Evolutionary conservation across 495 filamentous ascomycete species (phyloP).

Genomic region (Xylaria grammica): DNA sequence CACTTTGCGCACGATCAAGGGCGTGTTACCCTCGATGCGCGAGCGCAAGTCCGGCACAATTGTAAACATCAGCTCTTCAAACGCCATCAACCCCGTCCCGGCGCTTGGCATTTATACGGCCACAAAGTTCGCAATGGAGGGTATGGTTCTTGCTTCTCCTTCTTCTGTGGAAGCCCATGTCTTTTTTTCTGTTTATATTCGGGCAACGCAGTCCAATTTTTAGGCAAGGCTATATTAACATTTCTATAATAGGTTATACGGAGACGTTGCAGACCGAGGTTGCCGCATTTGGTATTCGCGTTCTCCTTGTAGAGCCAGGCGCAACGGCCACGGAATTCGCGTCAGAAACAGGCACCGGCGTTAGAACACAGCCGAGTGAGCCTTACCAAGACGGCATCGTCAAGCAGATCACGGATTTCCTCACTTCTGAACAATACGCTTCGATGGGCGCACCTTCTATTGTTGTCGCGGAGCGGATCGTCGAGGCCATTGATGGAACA

Average conservation of each 20-base stretch:
- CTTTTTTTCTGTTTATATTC: background rate
- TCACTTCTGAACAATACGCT: background rate
- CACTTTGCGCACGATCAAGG: constrained; percentile 47
- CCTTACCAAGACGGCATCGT: constrained; percentile 26
- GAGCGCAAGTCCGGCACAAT: constrained; percentile 48
- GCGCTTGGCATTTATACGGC: constrained; percentile 45
- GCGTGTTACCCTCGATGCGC: constrained; percentile 56
- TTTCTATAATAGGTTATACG: constrained; percentile 28
- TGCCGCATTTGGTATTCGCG: constrained; percentile 43
- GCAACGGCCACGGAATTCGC: constrained; percentile 22
- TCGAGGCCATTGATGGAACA: constrained; percentile 38
- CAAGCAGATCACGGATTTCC: background rate
- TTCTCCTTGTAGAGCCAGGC: constrained; percentile 45
- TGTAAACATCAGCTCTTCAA: constrained; percentile 44
- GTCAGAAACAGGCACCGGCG: constrained; percentile 15
- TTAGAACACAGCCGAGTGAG: constrained; percentile 22
- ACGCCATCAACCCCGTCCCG: constrained; percentile 27
- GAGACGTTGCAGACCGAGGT: constrained; percentile 42
- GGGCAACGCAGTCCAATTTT: too few species aligned
- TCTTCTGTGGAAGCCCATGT: background rate
- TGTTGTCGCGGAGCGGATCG: constrained; percentile 45
- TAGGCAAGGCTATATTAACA: too few species aligned
- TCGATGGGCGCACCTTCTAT: constrained; percentile 20
- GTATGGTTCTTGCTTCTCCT: constrained; percentile 25
- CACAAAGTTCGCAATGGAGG: constrained; percentile 49